phyloP scores from a whole-genome alignment of 768 basidiomycete genomes.

The Steccherinum ochraceum region DNA sequence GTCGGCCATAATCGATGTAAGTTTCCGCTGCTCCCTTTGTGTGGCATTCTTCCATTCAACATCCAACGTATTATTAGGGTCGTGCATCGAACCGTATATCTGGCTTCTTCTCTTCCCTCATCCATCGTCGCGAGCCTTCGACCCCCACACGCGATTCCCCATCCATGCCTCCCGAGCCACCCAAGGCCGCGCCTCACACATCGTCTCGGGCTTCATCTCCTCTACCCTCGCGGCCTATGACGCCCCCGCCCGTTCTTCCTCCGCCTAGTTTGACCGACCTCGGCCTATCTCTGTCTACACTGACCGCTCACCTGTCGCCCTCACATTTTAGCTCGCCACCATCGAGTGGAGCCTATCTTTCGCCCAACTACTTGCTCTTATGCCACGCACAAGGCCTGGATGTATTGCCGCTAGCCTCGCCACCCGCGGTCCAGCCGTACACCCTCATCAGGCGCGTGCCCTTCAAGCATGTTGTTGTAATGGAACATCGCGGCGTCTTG shows the following conservation, averaged over 20 bases:
- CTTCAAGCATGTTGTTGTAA: conserved; percentile 85
- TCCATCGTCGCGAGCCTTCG: conserved; percentile 58
- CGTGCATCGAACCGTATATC: conserved; percentile 72
- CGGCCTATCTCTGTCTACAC: conserved; percentile 60
- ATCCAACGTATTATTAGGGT: conserved; percentile 25
- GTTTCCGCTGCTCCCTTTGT: conserved; percentile 16
- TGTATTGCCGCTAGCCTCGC: conserved; percentile 72
- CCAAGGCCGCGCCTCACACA: conserved; percentile 20
- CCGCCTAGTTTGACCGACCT: conserved; percentile 70
- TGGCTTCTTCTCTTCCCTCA: conserved; percentile 78
- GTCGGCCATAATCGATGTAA: conserved; percentile 51
- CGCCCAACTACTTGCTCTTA: conserved; percentile 75
- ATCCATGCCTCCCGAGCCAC: conserved; percentile 9
- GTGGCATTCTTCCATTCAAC: neutral
- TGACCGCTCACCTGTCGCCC: conserved; percentile 65
- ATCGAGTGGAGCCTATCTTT: conserved; percentile 69
- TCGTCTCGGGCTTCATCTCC: conserved; percentile 54
- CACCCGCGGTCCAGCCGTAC: conserved; percentile 72
- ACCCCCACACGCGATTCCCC: conserved; percentile 17
- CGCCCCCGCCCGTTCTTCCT: conserved; percentile 68
- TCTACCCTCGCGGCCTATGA: conserved; percentile 41
- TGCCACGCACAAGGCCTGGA: conserved; percentile 85
- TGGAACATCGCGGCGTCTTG: conserved; percentile 88
- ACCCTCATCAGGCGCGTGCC: conserved; percentile 74
- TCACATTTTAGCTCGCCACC: conserved; percentile 77